Evolutionary conservation across 192 early-diverging fungal genomes (phyloP).

Genomic region (Piromyces sp.): DNA sequence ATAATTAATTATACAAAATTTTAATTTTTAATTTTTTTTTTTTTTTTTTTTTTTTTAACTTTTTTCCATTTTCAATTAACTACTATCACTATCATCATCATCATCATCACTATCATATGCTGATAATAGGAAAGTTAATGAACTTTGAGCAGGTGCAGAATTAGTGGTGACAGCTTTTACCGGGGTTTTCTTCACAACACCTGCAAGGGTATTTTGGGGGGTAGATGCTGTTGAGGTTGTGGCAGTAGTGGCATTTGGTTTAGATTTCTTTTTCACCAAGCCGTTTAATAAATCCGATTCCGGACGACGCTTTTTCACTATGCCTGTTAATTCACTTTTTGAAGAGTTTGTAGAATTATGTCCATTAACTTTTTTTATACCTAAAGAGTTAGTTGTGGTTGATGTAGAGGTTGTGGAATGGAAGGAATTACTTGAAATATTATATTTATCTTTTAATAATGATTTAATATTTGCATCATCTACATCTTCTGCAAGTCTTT

Average conservation of each 20-base stretch:
- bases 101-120: not conserved
- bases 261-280: not conserved
- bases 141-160: not conserved
- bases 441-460: not conserved
- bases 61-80: too few species aligned
- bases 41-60: too few species aligned
- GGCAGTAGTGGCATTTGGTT: not conserved
- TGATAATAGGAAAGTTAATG: not conserved
- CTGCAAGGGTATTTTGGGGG: too few species aligned
- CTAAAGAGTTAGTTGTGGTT: not conserved
- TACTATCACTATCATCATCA: not conserved
- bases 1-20: too few species aligned
- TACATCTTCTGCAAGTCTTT: constrained; percentile 29
- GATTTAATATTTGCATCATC: constrained; percentile 15
- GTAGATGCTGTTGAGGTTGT: not conserved
- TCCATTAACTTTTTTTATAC: too few species aligned
- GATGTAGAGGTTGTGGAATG: too few species aligned
- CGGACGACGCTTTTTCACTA: not conserved
- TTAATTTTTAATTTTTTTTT: too few species aligned
- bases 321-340: not conserved
- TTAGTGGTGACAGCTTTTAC: too few species aligned
- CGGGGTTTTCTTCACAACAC: too few species aligned
- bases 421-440: not conserved
- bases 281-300: not conserved
- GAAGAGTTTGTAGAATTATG: not conserved